Percentiles rank a stretch among this genome's conserved stretches.
Evolutionary conservation across 1,139 yeast genomes (phyloP).

Genomic region (Zygosaccharomyces pseudobailii): DNA sequence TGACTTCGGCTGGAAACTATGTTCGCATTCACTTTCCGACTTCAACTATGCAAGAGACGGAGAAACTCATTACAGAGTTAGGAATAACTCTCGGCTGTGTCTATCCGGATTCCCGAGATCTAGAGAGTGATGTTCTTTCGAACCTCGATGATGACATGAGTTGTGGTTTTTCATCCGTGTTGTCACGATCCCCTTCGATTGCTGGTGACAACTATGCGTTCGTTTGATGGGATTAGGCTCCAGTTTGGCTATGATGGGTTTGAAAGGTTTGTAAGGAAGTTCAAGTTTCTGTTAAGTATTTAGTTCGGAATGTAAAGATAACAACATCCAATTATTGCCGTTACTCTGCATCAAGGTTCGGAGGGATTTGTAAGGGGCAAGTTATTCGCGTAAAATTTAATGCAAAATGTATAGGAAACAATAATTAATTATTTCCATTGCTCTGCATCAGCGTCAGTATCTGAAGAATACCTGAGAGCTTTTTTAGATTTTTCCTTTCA

Average conservation of each 20-base stretch:
- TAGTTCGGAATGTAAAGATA: neutral
- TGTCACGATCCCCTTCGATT: slow-evolving; percentile 5
- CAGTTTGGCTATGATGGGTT: neutral
- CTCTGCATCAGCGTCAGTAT: no score
- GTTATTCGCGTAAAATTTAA: neutral
- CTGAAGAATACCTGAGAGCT: no score
- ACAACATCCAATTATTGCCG: neutral
- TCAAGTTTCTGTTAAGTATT: neutral
- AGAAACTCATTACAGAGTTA: slow-evolving; percentile 45
- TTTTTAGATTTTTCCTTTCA: no score
- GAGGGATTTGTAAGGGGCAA: neutral
- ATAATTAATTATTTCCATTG: neutral
- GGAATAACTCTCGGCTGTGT: slow-evolving; percentile 49
- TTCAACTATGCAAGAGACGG: slow-evolving; percentile 49
- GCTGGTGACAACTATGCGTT: neutral
- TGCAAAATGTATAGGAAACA: neutral
- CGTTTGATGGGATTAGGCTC: neutral
- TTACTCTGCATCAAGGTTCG: no score
- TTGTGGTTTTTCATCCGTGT: slow-evolving; percentile 6
- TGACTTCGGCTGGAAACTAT: slow-evolving; percentile 38
- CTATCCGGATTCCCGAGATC: slow-evolving; percentile 25
- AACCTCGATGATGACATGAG: slow-evolving; percentile 1
- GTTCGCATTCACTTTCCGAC: slow-evolving; percentile 56
- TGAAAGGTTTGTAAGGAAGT: neutral
- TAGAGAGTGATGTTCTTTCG: slow-evolving; percentile 7